phyloP scores from a whole-genome alignment of 495 filamentous ascomycete species.

The Aspergillus panamensis region DNA sequence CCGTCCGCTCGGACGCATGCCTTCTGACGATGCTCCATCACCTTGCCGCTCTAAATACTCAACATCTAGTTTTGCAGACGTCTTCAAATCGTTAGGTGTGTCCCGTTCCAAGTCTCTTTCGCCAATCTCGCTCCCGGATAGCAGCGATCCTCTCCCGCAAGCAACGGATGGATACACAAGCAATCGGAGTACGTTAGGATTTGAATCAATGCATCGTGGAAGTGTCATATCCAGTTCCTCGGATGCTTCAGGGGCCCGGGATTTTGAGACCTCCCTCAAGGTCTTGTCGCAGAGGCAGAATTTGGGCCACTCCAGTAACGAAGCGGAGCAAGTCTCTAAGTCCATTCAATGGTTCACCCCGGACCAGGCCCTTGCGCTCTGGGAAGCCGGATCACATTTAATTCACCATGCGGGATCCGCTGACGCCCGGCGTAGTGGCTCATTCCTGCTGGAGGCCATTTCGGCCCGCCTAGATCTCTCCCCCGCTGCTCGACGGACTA shows the following conservation, averaged over 20 bases:
- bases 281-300: slow-evolving; percentile 37
- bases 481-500: slow-evolving; percentile 29
- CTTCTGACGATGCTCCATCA: slow-evolving; percentile 45
- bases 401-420: slow-evolving; percentile 36
- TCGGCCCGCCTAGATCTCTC: slow-evolving; percentile 43
- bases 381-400: slow-evolving; percentile 42
- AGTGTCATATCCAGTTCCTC: slow-evolving; percentile 45
- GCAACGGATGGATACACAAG: slow-evolving; percentile 32
- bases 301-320: slow-evolving; percentile 38
- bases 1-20: slow-evolving; percentile 44
- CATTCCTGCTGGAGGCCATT: slow-evolving; percentile 37
- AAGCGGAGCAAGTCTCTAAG: slow-evolving; percentile 39
- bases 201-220: slow-evolving; percentile 46
- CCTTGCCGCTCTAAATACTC: slow-evolving; percentile 36
- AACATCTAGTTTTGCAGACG: slow-evolving; percentile 44
- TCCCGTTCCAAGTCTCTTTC: slow-evolving; percentile 41
- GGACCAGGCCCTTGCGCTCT: slow-evolving; percentile 41
- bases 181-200: slow-evolving; percentile 31
- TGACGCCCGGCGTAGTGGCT: slow-evolving; percentile 39
- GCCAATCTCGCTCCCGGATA: slow-evolving; percentile 36
- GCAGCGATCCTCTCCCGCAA: slow-evolving; percentile 32
- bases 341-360: slow-evolving; percentile 35
- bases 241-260: slow-evolving; percentile 40
- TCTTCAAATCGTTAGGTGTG: slow-evolving; percentile 45
- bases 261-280: slow-evolving; percentile 39